These are phyloP conservation scores for Castanea sativa DNA, from an alignment of 306 rosid species.

Conservation along the genomic window DNA sequence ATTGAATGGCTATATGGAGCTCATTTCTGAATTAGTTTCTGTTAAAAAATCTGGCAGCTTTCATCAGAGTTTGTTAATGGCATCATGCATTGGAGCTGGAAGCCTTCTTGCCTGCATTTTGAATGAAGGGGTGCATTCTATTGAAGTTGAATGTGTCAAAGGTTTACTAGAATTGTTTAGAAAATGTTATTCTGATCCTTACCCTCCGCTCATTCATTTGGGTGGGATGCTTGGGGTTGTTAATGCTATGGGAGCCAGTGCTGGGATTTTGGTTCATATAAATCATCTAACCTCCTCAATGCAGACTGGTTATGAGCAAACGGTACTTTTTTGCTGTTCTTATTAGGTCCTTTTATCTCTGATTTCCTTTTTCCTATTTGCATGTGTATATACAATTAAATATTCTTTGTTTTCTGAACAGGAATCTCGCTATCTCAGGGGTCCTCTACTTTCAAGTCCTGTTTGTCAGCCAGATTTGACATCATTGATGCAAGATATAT, in stretches of 20 bases:
- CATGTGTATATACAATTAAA: constrained; percentile 7
- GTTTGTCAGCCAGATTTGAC: constrained; percentile 61
- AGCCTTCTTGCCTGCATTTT: constrained; percentile 58
- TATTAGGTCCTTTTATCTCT: constrained; percentile 1
- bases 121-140: constrained; percentile 67
- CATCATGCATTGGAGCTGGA: constrained; percentile 90
- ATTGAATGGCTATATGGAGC: constrained; percentile 57
- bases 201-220: constrained; percentile 67
- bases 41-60: constrained; percentile 52
- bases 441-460: constrained; percentile 69
- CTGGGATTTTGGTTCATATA: constrained; percentile 56
- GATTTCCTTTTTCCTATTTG: not conserved
- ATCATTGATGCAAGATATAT: constrained; percentile 81
- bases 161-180: constrained; percentile 64
- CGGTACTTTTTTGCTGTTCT: constrained; percentile 45
- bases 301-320: constrained; percentile 39
- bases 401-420: constrained; percentile 36
- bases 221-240: constrained; percentile 94
- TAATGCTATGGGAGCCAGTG: constrained; percentile 77
- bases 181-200: constrained; percentile 74
- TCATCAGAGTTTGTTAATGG: constrained; percentile 75
- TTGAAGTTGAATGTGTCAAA: constrained; percentile 60
- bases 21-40: constrained; percentile 65
- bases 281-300: constrained; percentile 39
- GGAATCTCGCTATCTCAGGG: constrained; percentile 58